These are phyloP conservation scores for Allomyces macrogynus DNA, from an alignment of 192 early-diverging fungal species.

Conservation along the genomic window DNA sequence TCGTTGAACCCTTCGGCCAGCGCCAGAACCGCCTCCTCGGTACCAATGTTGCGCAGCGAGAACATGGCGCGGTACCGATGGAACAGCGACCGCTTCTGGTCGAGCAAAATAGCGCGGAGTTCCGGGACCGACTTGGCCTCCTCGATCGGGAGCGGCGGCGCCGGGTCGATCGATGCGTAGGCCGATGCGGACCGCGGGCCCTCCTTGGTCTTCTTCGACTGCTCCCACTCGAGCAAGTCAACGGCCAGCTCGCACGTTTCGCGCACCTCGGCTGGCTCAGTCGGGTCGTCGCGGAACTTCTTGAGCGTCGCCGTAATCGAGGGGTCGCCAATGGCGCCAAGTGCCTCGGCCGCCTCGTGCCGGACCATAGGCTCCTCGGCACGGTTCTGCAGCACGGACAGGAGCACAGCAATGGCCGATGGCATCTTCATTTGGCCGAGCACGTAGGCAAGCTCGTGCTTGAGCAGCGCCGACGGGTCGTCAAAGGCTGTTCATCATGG, in stretches of 20 bases:
- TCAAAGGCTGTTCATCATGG: constrained; percentile 36
- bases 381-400: constrained; percentile 39
- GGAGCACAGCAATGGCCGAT: constrained; percentile 49
- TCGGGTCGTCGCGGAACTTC: constrained; percentile 48
- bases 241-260: constrained; percentile 86
- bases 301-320: constrained; percentile 47
- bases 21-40: constrained; percentile 57
- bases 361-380: constrained; percentile 82
- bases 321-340: constrained; percentile 72
- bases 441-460: constrained; percentile 92
- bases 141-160: constrained; percentile 44
- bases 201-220: constrained; percentile 23
- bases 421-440: constrained; percentile 84
- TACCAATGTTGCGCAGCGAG: constrained; percentile 69
- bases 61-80: constrained; percentile 90
- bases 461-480: constrained; percentile 70
- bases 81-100: constrained; percentile 56
- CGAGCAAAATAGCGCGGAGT: constrained; percentile 39
- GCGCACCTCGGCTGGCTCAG: constrained; percentile 30
- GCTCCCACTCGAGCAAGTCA: constrained; percentile 63
- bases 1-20: constrained; percentile 69
- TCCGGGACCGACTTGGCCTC: constrained; percentile 38
- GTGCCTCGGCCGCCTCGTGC: constrained; percentile 92
- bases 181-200: constrained; percentile 6
- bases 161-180: constrained; percentile 80